Percentiles rank a stretch among this genome's conserved stretches.
These are phyloP conservation scores for Trichoderma arundinaceum DNA, from an alignment of 2,329 filamentous ascomycete species.

Conservation along the genomic window DNA sequence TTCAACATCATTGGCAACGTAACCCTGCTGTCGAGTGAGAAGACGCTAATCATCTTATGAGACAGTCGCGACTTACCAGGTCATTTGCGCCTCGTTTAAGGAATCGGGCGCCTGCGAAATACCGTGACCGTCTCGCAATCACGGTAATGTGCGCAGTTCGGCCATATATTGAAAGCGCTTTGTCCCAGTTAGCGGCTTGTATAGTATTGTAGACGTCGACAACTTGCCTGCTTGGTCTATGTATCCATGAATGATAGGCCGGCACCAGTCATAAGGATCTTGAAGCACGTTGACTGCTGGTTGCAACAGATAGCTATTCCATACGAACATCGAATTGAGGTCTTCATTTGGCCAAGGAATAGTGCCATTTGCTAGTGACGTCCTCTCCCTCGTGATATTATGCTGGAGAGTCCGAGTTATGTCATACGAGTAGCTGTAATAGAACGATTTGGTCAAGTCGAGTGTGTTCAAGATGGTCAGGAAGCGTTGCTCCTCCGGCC, in stretches of 20 bases:
- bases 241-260: slow-evolving; percentile 94
- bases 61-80: slow-evolving; percentile 50
- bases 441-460: slow-evolving; percentile 89
- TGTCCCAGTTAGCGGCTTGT: not conserved
- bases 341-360: slow-evolving; percentile 65
- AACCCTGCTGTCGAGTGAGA: slow-evolving; percentile 61
- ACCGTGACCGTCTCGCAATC: slow-evolving; percentile 87
- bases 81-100: slow-evolving; percentile 95
- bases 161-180: slow-evolving; percentile 81
- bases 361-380: slow-evolving; percentile 68
- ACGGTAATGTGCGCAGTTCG: slow-evolving; percentile 89
- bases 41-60: not conserved
- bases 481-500: slow-evolving; percentile 83
- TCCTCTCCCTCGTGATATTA: slow-evolving; percentile 83
- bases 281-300: slow-evolving; percentile 73
- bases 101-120: slow-evolving; percentile 93
- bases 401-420: slow-evolving; percentile 90
- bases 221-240: slow-evolving; percentile 79
- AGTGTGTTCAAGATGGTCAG: slow-evolving; percentile 87
- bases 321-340: slow-evolving; percentile 96
- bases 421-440: slow-evolving; percentile 98
- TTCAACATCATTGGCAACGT: slow-evolving; percentile 98
- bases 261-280: slow-evolving; percentile 92
- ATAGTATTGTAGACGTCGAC: too few species aligned
- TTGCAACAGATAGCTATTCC: slow-evolving; percentile 88